Conservation (phyloP, 1,284 basidiomycete genomes). For the Chalciporus sp. region DNA sequence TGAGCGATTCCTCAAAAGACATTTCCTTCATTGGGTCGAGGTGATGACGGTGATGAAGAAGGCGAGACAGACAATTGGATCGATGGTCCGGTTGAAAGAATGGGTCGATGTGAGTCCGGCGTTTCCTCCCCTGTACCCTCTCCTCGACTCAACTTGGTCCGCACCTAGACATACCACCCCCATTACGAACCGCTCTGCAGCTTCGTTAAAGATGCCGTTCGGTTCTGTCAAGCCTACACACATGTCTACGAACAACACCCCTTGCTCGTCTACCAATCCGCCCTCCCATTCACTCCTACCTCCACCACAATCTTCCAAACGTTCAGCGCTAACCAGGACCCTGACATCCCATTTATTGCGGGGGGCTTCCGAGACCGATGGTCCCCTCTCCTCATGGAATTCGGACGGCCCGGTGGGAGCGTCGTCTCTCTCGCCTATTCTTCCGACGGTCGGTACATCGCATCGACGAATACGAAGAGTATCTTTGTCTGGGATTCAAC, state of each 20-base stretch:
- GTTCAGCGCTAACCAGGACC: conserved; percentile 27
- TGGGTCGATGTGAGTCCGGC: conserved; percentile 29
- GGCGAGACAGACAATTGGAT: conserved; percentile 36
- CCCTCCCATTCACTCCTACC: conserved; percentile 36
- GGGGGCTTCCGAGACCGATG: conserved; percentile 36
- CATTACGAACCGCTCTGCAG: conserved; percentile 18
- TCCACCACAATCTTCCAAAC: conserved; percentile 24
- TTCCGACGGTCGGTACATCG: conserved; percentile 31
- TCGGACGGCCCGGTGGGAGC: conserved; percentile 16
- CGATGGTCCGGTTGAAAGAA: conserved; percentile 26
- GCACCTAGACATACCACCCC: conserved; percentile 13
- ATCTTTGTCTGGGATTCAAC: conserved; percentile 33
- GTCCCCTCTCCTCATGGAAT: conserved; percentile 36
- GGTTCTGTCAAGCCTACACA: conserved; percentile 35
- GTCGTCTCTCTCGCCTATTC: conserved; percentile 27
- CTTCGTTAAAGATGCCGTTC: conserved; percentile 29
- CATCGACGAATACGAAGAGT: conserved; percentile 24
- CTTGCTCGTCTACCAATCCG: conserved; percentile 36
- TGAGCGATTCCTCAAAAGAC: conserved; percentile 20
- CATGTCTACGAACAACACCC: conserved; percentile 37
- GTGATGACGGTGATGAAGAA: conserved; percentile 32
- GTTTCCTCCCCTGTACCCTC: neutral
- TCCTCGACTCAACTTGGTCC: conserved; percentile 1
- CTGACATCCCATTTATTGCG: conserved; percentile 21
- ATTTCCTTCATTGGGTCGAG: conserved; percentile 38